phyloP scores from a whole-genome alignment of 2,329 filamentous ascomycete species.

The Pestalotiopsis sp. region DNA sequence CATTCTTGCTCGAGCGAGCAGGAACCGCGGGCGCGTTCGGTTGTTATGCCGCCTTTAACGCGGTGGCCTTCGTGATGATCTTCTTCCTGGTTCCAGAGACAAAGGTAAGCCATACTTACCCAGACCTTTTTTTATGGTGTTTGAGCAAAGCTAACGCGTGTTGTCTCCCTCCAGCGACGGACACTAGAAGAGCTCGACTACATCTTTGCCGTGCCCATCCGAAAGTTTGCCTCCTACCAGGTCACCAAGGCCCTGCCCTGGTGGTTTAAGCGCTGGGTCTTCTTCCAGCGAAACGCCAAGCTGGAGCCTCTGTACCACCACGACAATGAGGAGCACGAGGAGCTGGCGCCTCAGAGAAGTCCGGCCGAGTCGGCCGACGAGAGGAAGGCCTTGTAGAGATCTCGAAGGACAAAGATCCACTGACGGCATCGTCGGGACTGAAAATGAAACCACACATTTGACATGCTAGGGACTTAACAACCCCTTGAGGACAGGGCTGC shows the following conservation, averaged over 20 bases:
- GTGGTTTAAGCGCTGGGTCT: conserved; percentile 38
- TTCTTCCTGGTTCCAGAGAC: conserved; percentile 48
- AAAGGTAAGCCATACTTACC: neutral
- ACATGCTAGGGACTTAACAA: neutral
- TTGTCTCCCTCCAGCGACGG: conserved; percentile 47
- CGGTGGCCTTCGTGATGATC: conserved; percentile 48
- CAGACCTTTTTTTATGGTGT: neutral
- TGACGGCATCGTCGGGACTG: neutral
- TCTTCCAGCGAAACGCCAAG: conserved; percentile 32
- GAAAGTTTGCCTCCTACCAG: conserved; percentile 45
- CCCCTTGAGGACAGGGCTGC: neutral
- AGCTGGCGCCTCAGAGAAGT: neutral
- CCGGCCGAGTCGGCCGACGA: conserved; percentile 6
- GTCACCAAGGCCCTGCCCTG: conserved; percentile 38
- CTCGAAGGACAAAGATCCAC: neutral
- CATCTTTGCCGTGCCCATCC: conserved; percentile 46
- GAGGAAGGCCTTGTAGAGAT: conserved; percentile 7
- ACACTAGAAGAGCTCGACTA: conserved; percentile 55
- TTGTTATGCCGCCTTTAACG: conserved; percentile 51
- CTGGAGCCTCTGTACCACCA: conserved; percentile 32
- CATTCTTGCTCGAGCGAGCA: conserved; percentile 52
- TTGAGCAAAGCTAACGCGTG: neutral
- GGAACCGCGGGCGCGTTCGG: conserved; percentile 48
- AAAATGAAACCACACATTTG: neutral
- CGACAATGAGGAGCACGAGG: conserved; percentile 24